Evolutionary conservation across 768 basidiomycete genomes (phyloP), one percentile per base, ranked within the genome.

Genomic region (Podaxis carcinomalis): DNA sequence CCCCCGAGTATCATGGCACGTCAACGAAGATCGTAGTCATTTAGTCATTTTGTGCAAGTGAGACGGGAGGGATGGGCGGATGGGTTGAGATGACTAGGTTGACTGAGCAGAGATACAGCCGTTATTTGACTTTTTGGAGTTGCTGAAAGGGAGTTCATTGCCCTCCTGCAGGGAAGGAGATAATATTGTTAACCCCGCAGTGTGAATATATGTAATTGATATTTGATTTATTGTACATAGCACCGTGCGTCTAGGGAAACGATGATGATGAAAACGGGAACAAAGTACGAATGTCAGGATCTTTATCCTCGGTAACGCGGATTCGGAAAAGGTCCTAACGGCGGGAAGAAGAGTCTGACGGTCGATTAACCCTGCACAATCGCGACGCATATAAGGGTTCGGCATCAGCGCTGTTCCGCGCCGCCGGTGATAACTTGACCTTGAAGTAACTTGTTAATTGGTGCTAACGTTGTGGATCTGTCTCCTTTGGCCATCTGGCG

Each of bases 21-120:
- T 19, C 21, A 23, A 16, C n/a, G 4, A 49, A 19, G 47, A 49
- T 49, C 13, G 19, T 54, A 23, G 35, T 54, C 32, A 35, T 52
- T 16, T 54, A 23, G 35, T 54, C 32, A 35, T 52, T 16, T 16
- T 13, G n/a, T 27, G 51, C 32, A 52, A 16, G 16, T 52, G 51
- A 52, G 27, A 52, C n/a, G 23, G 28, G 23, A 23, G n/a, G 32
- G 36, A 3, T 21, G 52, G 44, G 25, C 11, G 14, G 10, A 35
- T 32, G 44, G 44, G n/a, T 35, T 57, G 56, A 57, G 56, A 49
- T 57, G 56, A 57, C 56, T 57, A 10, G 56, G 25, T 6, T 57
- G 56, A 47, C 56, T 47, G 40, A 56, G 13, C 25, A n/a, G 46
- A 57, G 56, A n/a, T 57, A 35, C 5, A 57, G 35, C 44, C 35